phyloP scores from a whole-genome alignment of 23 red algal genomes.

The Gracilaria caudata region DNA sequence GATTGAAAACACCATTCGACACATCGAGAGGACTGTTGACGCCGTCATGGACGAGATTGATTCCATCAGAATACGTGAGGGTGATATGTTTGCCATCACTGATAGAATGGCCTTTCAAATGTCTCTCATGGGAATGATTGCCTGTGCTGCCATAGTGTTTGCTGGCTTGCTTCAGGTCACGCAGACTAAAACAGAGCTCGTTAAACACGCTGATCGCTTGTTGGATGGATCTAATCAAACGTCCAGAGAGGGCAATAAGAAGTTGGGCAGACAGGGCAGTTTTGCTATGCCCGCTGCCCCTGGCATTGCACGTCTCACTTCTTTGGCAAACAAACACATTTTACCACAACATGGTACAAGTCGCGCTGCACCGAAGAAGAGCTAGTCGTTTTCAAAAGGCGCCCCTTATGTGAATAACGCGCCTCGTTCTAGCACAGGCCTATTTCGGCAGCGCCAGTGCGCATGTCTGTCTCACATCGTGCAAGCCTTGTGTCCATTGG shows the following conservation, averaged over 20 bases:
- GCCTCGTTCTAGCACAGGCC: not conserved
- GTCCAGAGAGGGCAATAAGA: conserved; percentile 12
- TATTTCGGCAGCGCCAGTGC: not conserved
- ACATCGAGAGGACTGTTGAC: conserved; percentile 23
- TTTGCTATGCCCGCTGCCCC: conserved; percentile 13
- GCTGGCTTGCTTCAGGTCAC: conserved; percentile 37
- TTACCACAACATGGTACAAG: conserved; percentile 7
- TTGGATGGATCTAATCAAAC: not conserved
- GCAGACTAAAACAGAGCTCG: conserved; percentile 38
- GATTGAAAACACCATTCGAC: conserved; percentile 33
- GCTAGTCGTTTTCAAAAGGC: not conserved
- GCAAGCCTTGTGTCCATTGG: not conserved
- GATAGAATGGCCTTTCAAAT: conserved; percentile 39
- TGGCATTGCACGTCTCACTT: not conserved
- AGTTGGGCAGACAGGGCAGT: conserved; percentile 23
- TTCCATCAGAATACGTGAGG: conserved; percentile 37
- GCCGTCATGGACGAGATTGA: conserved; percentile 44
- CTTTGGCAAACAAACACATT: not conserved
- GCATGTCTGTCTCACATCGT: not conserved
- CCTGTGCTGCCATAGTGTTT: conserved; percentile 22
- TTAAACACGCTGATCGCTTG: conserved; percentile 3
- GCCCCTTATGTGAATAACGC: not conserved
- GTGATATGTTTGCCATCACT: conserved; percentile 35
- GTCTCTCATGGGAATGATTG: conserved; percentile 42
- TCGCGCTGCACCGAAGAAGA: not conserved